Evolutionary conservation across 2,329 filamentous ascomycete genomes (phyloP).

Genomic region (Geosmithia morbida): DNA sequence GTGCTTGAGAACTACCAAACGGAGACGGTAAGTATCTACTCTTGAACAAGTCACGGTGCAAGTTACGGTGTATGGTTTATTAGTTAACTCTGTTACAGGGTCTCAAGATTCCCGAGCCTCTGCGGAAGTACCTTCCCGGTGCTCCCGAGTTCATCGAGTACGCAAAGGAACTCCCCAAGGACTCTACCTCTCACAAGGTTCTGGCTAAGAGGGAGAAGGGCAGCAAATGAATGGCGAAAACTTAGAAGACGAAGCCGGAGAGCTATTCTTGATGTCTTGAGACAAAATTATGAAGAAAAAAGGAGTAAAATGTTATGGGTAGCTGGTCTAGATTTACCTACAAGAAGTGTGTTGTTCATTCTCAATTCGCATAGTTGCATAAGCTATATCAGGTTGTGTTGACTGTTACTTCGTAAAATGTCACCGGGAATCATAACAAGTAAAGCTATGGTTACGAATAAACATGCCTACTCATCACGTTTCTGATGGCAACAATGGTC

Average conservation of each 20-base stretch:
- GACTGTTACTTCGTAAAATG: too few species aligned
- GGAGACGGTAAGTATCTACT: constrained; percentile 46
- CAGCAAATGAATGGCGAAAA: constrained; percentile 4
- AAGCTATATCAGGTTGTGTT: too few species aligned
- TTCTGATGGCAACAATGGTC: too few species aligned
- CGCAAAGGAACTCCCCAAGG: constrained; percentile 71
- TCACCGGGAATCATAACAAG: too few species aligned
- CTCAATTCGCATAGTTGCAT: background rate
- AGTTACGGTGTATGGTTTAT: background rate
- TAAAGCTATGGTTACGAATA: too few species aligned
- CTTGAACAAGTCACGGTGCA: background rate
- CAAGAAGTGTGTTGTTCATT: background rate
- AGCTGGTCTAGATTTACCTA: background rate
- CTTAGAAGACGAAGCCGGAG: background rate
- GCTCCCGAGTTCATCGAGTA: constrained; percentile 82
- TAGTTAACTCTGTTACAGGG: constrained; percentile 30
- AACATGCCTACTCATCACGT: too few species aligned
- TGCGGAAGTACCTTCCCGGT: constrained; percentile 83
- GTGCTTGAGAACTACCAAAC: constrained; percentile 96
- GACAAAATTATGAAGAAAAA: background rate
- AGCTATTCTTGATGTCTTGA: too few species aligned
- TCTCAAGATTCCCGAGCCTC: constrained; percentile 64
- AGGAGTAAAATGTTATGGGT: background rate
- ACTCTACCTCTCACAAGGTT: constrained; percentile 24
- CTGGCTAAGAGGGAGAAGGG: constrained; percentile 16